A percentile compares a stretch with the other conserved stretches of the same genome.
These are phyloP conservation scores for Peterozyma xylosa DNA, from an alignment of 805 yeast species.

Conservation along the genomic window DNA sequence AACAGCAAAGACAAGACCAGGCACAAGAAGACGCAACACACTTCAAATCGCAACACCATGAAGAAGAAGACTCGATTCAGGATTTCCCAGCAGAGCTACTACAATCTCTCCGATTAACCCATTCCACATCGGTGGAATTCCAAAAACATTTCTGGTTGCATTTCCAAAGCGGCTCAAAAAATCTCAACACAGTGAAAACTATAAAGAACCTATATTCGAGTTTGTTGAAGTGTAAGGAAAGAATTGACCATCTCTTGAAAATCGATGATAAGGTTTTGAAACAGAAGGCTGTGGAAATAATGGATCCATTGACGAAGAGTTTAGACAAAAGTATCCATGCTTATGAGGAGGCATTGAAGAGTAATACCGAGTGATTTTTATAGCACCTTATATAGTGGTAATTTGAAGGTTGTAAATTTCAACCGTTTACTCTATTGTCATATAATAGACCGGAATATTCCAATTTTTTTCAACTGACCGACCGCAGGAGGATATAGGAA, in stretches of 20 bases:
- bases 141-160: constrained; percentile 69
- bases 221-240: constrained; percentile 35
- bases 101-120: constrained; percentile 52
- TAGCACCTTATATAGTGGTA: too few species aligned
- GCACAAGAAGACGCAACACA: constrained; percentile 14
- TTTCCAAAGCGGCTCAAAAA: constrained; percentile 28
- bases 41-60: neutral
- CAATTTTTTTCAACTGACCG: too few species aligned
- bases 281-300: constrained; percentile 9
- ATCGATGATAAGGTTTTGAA: constrained; percentile 7
- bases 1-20: too few species aligned
- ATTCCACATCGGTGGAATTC: constrained; percentile 70
- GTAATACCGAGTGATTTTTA: too few species aligned
- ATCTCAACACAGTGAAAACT: constrained; percentile 16
- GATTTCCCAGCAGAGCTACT: constrained; percentile 25
- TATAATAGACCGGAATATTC: too few species aligned
- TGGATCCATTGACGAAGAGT: constrained; percentile 38
- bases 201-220: constrained; percentile 41
- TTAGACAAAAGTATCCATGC: constrained; percentile 36
- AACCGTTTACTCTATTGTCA: too few species aligned
- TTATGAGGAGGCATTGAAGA: constrained; percentile 24
- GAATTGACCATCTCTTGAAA: constrained; percentile 28
- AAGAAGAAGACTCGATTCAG: constrained; percentile 5
- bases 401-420: too few species aligned
- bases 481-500: too few species aligned